Evolutionary conservation across 2,329 filamentous ascomycete genomes (phyloP).

Genomic region (Epichloe festucae): DNA sequence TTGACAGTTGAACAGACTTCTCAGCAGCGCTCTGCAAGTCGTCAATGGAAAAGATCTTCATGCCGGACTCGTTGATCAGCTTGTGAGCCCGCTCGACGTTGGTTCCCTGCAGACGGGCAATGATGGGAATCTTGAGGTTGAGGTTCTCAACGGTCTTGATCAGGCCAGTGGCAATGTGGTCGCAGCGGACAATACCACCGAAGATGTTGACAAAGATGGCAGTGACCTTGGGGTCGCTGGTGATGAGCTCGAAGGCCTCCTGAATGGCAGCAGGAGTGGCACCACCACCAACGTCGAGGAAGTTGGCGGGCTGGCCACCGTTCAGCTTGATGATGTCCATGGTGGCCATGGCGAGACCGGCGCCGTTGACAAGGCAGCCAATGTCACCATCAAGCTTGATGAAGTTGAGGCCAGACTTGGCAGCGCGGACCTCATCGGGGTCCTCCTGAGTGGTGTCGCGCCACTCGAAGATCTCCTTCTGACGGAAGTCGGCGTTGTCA

Average conservation of each 20-base stretch:
- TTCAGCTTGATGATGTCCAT: conserved; percentile 99
- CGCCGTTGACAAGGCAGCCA: conserved; percentile 97
- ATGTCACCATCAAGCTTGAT: conserved; percentile 99
- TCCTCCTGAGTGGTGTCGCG: conserved; percentile 94
- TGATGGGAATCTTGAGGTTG: conserved; percentile 93
- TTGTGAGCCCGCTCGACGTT: conserved; percentile 94
- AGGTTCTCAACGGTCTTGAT: conserved; percentile 91
- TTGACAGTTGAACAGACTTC: conserved; percentile 97
- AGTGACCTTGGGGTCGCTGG: conserved; percentile 92
- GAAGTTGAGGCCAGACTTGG: conserved; percentile 92
- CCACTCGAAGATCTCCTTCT: conserved; percentile 91
- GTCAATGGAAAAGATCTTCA: conserved; percentile 99
- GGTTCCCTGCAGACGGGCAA: conserved; percentile 93
- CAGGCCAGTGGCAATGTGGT: conserved; percentile 90
- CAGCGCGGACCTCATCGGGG: conserved; percentile 91
- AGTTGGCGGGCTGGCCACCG: conserved; percentile 91
- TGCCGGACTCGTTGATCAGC: conserved; percentile 87
- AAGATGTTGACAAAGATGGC: conserved; percentile 99
- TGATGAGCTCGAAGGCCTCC: conserved; percentile 97
- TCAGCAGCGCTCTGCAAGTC: conserved; percentile 94
- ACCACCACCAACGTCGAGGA: conserved; percentile 96
- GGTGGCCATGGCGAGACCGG: conserved; percentile 97
- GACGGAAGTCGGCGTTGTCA: conserved; percentile 96
- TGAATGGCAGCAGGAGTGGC: conserved; percentile 94
- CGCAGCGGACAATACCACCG: conserved; percentile 94